Percentiles rank a stretch among this genome's conserved stretches.
phyloP scores from a whole-genome alignment of 305 asterid species.

The Euphrasia arctica region DNA sequence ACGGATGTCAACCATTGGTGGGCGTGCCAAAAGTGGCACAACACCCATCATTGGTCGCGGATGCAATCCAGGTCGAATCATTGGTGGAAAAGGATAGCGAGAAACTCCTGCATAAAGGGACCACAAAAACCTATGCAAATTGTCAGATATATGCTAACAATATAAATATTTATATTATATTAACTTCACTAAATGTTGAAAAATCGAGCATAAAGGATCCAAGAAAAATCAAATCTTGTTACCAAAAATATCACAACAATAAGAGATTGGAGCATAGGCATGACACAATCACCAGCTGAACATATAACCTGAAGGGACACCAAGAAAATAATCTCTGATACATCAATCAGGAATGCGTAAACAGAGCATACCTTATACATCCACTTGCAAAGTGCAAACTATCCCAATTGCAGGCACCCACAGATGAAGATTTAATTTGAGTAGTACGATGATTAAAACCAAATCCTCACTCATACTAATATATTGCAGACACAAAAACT shows the following conservation, averaged over 20 bases:
- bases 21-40: slow-evolving; percentile 69
- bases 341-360: slow-evolving; percentile 59
- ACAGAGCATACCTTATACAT: slow-evolving; percentile 73
- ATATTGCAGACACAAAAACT: slow-evolving; percentile 35
- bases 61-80: slow-evolving; percentile 70
- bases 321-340: slow-evolving; percentile 50
- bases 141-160: slow-evolving; percentile 50
- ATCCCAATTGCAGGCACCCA: slow-evolving; percentile 64
- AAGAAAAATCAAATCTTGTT: too few species aligned
- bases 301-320: slow-evolving; percentile 49
- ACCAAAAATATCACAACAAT: too few species aligned
- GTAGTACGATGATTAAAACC: slow-evolving; percentile 48
- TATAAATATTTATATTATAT: neutral
- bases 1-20: slow-evolving; percentile 69
- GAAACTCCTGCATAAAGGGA: slow-evolving; percentile 68
- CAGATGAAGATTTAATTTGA: slow-evolving; percentile 44
- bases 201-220: too few species aligned
- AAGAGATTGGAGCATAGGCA: too few species aligned
- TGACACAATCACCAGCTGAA: too few species aligned
- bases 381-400: slow-evolving; percentile 44
- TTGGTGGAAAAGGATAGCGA: slow-evolving; percentile 66
- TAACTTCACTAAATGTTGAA: too few species aligned
- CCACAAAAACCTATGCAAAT: slow-evolving; percentile 66
- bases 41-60: slow-evolving; percentile 61
- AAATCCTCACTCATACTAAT: slow-evolving; percentile 45